phyloP scores from a whole-genome alignment of 805 yeast genomes.

The Diddensiella caesifluorescens region DNA sequence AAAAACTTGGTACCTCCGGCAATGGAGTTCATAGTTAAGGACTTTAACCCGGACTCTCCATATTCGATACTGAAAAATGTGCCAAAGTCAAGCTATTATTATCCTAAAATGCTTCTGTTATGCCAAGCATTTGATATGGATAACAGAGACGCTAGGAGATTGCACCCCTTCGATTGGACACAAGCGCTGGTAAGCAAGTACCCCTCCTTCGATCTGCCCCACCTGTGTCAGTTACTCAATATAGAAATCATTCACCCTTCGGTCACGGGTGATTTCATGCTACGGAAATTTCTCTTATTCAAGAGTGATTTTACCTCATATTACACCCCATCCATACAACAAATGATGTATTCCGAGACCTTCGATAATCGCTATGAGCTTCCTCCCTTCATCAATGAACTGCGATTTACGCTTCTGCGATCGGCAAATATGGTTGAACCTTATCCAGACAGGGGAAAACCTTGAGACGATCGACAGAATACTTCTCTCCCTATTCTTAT shows the following conservation, averaged over 20 bases:
- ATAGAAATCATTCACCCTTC: conserved; percentile 11
- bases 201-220: conserved; percentile 5
- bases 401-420: background rate
- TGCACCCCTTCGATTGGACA: conserved; percentile 10
- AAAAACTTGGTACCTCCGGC: no score
- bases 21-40: conserved; percentile 2
- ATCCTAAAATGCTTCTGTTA: conserved; percentile 7
- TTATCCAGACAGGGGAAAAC: no score
- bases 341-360: background rate
- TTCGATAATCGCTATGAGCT: background rate
- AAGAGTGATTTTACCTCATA: background rate
- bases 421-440: no score
- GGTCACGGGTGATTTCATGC: conserved; percentile 7
- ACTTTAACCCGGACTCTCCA: conserved; percentile 10
- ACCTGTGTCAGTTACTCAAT: conserved; percentile 5
- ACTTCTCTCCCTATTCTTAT: no score
- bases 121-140: conserved; percentile 8
- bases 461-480: no score
- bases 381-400: conserved; percentile 1
- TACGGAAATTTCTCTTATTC: conserved; percentile 7
- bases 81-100: conserved; percentile 8
- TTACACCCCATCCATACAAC: background rate
- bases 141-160: background rate
- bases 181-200: conserved; percentile 5
- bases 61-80: conserved; percentile 11